Conservation (phyloP, 768 basidiomycete genomes). For the Collybiopsis luxurians region DNA sequence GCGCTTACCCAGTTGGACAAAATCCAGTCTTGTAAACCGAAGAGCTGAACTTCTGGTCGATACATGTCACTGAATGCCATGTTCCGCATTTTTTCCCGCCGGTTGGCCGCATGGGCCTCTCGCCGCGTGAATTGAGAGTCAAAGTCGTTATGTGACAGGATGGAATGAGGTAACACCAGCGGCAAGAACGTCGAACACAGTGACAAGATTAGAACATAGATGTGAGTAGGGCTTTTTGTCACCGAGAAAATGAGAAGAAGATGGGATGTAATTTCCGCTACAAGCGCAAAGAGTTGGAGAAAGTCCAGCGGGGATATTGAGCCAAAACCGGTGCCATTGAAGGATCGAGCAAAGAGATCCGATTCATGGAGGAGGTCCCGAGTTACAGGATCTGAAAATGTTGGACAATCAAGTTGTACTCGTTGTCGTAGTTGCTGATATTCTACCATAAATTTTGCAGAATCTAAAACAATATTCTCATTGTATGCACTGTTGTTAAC, state of each 20-base stretch:
- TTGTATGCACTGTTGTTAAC: constrained; percentile 52
- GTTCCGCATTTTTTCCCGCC: constrained; percentile 72
- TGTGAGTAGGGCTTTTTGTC: constrained; percentile 52
- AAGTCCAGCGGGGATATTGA: constrained; percentile 80
- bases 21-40: constrained; percentile 85
- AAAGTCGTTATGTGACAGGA: constrained; percentile 35
- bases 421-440: constrained; percentile 78
- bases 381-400: constrained; percentile 67
- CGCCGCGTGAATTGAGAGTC: constrained; percentile 47
- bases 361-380: constrained; percentile 85
- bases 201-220: constrained; percentile 58
- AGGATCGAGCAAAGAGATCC: constrained; percentile 81
- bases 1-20: constrained; percentile 73
- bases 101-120: constrained; percentile 64
- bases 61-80: constrained; percentile 73
- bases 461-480: constrained; percentile 69
- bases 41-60: constrained; percentile 80
- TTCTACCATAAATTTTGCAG: constrained; percentile 73
- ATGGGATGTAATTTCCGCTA: constrained; percentile 72
- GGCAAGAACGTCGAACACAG: constrained; percentile 61
- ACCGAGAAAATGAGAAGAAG: constrained; percentile 65
- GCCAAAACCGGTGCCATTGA: constrained; percentile 75
- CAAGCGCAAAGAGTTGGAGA: constrained; percentile 65
- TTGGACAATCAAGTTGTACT: constrained; percentile 74
- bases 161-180: constrained; percentile 51